Base-by-base conservation (phyloP, 1,284 basidiomycete species). In the Cutaneotrichosporon dermatis region DNA sequence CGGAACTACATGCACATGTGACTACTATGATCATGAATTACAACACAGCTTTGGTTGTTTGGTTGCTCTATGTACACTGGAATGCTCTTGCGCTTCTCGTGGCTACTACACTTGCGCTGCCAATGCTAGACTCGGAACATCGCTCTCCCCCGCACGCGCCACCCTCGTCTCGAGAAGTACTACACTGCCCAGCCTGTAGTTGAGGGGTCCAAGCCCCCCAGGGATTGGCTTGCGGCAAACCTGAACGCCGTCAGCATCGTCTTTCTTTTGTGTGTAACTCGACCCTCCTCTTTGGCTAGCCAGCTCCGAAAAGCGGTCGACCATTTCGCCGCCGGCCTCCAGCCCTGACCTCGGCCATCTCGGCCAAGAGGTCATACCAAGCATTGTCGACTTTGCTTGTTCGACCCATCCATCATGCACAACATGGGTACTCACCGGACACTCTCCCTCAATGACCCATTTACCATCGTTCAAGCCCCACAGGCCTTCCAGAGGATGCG, bases 361-460 rank as follows among this genome's bases (percentile, higher is more conserved):
- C 46, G 44, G 44, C 44, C 44, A 50, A 8, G 49, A 37, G 39
- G 39, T 50, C 34, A 50, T 46, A 33, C 45, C 25, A 41, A 13
- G 9, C 11, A 41, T 45, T 16, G 44, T 25, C 25, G 25, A 25
- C 25, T 25, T 25, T 25, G 25, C 25, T 25, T 25, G 25, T 25
- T 25, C 25, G 25, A 25, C 25, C 25, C 25, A 25, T 25, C 25
- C 25, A 25, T 9, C 10, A 34, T 33, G n/a, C 34, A 33, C 25
- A 33, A 41, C 39, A 33, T 42, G 12, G 34, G 39, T 12, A 73
- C 74, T 67, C 54, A 76, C 75, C 15, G 75, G 75, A 68, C 75
- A 76, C 53, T 76, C 75, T 2, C 75, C 75, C 62, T 76, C 75
- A n/a, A 75, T 66, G 5, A 75, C 65, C 64, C 64, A 71, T 2